Conservation (phyloP, 768 basidiomycete genomes). For the Naematelia aurantialba region DNA sequence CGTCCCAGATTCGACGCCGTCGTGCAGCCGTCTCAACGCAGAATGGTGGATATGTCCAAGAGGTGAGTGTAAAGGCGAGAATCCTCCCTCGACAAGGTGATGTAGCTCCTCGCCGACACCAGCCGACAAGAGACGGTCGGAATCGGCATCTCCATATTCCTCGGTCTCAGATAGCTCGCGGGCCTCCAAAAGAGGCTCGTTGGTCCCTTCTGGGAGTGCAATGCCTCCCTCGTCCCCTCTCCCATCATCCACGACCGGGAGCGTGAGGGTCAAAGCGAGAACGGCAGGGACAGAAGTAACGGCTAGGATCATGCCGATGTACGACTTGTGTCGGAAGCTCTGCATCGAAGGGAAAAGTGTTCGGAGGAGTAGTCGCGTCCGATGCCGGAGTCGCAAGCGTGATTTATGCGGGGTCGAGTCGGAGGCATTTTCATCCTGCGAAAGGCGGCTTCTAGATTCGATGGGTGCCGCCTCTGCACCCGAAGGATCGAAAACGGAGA, state of each 20-base stretch:
- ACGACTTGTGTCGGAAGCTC: conserved; percentile 65
- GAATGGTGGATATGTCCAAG: conserved; percentile 31
- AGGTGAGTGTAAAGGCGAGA: conserved; percentile 31
- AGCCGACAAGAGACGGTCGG: conserved; percentile 21
- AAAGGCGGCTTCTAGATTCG: conserved; percentile 62
- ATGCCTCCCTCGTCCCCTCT: conserved; percentile 33
- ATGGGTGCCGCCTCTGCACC: conserved; percentile 54
- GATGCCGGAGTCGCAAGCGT: conserved; percentile 25
- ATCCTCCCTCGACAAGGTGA: conserved; percentile 43
- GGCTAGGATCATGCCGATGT: conserved; percentile 67
- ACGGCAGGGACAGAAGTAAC: conserved; percentile 84
- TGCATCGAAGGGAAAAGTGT: conserved; percentile 82
- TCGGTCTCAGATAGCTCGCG: conserved; percentile 37
- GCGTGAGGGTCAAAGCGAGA: conserved; percentile 74
- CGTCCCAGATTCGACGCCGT: conserved; percentile 3
- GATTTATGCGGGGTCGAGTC: conserved; percentile 55
- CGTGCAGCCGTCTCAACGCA: conserved; percentile 15
- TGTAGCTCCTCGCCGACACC: conserved; percentile 41
- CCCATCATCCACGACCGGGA: conserved; percentile 79
- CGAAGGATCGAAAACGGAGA: conserved; percentile 37
- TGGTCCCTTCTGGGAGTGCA: conserved; percentile 57
- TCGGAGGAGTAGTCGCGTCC: conserved; percentile 53
- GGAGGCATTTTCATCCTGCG: neutral
- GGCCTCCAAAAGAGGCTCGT: conserved; percentile 66
- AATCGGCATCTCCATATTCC: conserved; percentile 16